Percentiles rank a stretch among this genome's conserved stretches.
These are phyloP conservation scores for Euphorbia lathyris DNA, from an alignment of 345 rosid genomes.

Conservation along the genomic window DNA sequence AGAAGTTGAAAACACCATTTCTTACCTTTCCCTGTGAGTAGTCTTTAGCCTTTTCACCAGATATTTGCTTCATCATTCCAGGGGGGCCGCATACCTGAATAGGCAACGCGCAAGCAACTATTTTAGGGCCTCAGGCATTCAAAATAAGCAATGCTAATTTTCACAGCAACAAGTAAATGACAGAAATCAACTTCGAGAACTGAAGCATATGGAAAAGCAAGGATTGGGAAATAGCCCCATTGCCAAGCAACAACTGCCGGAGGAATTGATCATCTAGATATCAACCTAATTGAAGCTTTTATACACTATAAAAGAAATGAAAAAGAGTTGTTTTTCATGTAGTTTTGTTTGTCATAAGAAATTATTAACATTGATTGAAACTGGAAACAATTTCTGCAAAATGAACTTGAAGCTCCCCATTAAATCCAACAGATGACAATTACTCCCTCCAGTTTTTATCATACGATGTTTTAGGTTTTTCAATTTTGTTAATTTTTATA, in stretches of 20 bases:
- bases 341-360: background rate
- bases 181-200: background rate
- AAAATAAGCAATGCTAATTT: background rate
- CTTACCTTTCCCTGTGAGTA: slow-evolving; percentile 89
- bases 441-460: no score
- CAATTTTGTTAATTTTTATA: no score
- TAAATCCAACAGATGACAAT: background rate
- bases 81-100: slow-evolving; percentile 92
- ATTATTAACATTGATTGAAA: background rate
- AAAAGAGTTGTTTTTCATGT: background rate
- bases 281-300: background rate
- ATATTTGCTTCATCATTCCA: slow-evolving; percentile 91
- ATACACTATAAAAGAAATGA: background rate
- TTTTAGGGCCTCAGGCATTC: background rate
- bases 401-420: background rate
- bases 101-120: background rate
- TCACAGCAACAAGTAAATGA: background rate
- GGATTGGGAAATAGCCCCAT: background rate
- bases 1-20: background rate
- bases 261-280: background rate
- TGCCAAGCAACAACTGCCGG: background rate
- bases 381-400: background rate
- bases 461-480: no score
- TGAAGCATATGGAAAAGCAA: background rate
- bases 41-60: slow-evolving; percentile 90